phyloP scores from a whole-genome alignment of 1,139 yeast species.

The Candida sp. region DNA sequence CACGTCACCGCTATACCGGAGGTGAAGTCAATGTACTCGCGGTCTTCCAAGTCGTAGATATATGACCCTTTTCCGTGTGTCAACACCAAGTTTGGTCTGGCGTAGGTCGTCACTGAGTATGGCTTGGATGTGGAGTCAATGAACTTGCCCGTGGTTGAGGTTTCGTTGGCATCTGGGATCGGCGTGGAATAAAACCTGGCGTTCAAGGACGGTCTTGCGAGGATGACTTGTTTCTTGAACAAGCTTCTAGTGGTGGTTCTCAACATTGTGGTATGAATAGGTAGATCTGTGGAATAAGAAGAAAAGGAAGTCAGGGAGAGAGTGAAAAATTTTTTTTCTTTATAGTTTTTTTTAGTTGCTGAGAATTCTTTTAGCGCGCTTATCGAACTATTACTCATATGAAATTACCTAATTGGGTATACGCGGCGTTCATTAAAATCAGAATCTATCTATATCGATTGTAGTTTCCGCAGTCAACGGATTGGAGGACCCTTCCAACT shows the following conservation, averaged over 20 bases:
- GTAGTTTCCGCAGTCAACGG: conserved; percentile 56
- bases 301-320: neutral
- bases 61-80: conserved; percentile 76
- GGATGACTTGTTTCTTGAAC: neutral
- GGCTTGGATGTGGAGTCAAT: conserved; percentile 47
- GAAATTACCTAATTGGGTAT: neutral
- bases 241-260: neutral
- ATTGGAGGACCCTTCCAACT: conserved; percentile 26
- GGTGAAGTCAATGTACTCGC: conserved; percentile 85
- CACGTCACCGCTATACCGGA: conserved; percentile 99
- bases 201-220: neutral
- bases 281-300: neutral
- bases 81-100: conserved; percentile 75
- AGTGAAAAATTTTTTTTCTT: neutral
- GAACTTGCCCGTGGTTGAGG: conserved; percentile 34
- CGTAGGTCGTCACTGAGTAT: conserved; percentile 79
- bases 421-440: neutral
- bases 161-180: conserved; percentile 20
- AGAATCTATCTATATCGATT: conserved; percentile 56
- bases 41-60: conserved; percentile 77
- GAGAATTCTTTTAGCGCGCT: conserved; percentile 1
- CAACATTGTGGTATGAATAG: neutral
- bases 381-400: neutral
- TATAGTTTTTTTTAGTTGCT: neutral
- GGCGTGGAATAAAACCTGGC: conserved; percentile 5